Percentiles rank a stretch among this genome's conserved stretches.
Evolutionary conservation across 164 flowering plant genomes (phyloP).

Genomic region (Liriodendron chinense): DNA sequence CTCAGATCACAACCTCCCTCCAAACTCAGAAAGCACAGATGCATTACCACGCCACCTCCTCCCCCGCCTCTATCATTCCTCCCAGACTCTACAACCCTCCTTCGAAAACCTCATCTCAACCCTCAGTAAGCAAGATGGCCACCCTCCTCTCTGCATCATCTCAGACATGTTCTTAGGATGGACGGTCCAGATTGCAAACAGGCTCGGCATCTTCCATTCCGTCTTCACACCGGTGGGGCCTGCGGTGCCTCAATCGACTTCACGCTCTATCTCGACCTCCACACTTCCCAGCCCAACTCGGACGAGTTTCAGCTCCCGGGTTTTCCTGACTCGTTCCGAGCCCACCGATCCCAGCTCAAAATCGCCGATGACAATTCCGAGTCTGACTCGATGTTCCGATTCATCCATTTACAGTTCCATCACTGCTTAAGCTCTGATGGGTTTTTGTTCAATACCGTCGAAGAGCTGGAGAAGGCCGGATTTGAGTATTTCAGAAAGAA

Average conservation of each 20-base stretch:
- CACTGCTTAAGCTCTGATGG: not conserved
- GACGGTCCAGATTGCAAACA: constrained; percentile 6
- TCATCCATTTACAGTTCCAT: not conserved
- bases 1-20: constrained; percentile 15
- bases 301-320: constrained; percentile 3
- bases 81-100: constrained; percentile 17
- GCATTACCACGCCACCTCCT: constrained; percentile 2
- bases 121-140: not conserved
- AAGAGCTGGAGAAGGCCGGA: constrained; percentile 6
- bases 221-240: constrained; percentile 5
- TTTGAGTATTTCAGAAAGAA: constrained; percentile 9
- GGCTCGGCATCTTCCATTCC: not conserved
- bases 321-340: not conserved
- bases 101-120: constrained; percentile 10
- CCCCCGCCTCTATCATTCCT: constrained; percentile 5
- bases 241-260: not conserved
- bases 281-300: not conserved
- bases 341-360: not conserved
- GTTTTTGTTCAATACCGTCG: constrained; percentile 7
- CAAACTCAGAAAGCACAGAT: constrained; percentile 11
- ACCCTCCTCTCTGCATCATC: constrained; percentile 14
- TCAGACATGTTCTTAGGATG: constrained; percentile 18
- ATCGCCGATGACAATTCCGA: not conserved
- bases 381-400: not conserved
- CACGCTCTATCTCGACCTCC: constrained; percentile 1